These are phyloP conservation scores for Phoma herbarum DNA, from an alignment of 2,329 filamentous ascomycete genomes.

Conservation along the genomic window DNA sequence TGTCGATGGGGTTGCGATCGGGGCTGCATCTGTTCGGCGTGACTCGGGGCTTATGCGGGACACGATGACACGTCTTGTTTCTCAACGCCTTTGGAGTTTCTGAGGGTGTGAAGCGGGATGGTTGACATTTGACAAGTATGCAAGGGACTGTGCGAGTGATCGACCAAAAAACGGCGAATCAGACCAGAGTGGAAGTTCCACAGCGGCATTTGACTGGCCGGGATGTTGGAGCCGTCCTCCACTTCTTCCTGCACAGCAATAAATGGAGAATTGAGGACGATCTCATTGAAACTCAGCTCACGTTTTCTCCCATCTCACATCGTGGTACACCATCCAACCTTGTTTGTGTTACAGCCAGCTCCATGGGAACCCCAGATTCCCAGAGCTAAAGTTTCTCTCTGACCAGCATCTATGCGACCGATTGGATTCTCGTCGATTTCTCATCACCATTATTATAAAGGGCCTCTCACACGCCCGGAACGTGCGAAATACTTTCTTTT, in stretches of 20 bases:
- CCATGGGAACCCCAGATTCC: not conserved
- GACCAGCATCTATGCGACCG: not conserved
- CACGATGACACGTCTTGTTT: constrained; percentile 3
- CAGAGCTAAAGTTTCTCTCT: not conserved
- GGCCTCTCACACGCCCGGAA: not conserved
- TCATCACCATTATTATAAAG: not conserved
- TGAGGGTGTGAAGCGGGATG: constrained; percentile 1
- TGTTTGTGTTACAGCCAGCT: constrained; percentile 1
- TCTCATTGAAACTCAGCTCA: constrained; percentile 1
- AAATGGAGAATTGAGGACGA: not conserved
- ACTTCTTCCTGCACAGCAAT: not conserved
- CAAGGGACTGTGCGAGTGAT: constrained; percentile 9
- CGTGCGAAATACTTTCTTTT: not conserved
- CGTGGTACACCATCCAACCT: not conserved
- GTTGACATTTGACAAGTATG: constrained; percentile 11
- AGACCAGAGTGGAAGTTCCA: not conserved
- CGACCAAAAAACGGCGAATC: not conserved
- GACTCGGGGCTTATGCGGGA: constrained; percentile 5
- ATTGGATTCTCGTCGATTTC: not conserved
- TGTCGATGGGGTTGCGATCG: not conserved
- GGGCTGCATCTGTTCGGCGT: not conserved
- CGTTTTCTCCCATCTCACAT: not conserved
- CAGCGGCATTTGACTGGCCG: not conserved
- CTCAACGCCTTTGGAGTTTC: not conserved
- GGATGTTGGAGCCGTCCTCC: not conserved